Evolutionary conservation across 2,329 filamentous ascomycete genomes (phyloP), one percentile per base, ranked within the genome.

Genomic region (Aspergillus persii): DNA sequence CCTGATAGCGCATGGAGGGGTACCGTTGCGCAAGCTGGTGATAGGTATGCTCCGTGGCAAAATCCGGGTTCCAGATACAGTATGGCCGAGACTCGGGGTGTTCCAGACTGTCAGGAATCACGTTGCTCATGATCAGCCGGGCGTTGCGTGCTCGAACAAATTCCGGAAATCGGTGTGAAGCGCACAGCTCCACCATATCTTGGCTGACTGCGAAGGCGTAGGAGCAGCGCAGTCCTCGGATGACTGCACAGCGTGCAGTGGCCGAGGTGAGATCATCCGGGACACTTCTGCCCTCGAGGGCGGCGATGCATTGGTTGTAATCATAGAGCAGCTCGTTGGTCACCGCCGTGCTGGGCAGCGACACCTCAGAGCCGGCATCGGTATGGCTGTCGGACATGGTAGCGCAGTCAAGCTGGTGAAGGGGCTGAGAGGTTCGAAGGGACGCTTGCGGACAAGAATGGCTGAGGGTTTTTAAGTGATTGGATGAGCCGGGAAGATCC

Each of bases 11-110:
- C 60, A 66, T 61, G 4, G 53, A 63, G 39, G 74, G 74, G 60
- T 71, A 78, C 1, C 57, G 60, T 1, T 41, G 12, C 4, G 65
- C 71, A n/a, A 80, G 58, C 1, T 65, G 48, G 2, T 75, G 70
- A 27, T 76, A 74, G 0, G 74, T 79, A 1, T 73, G 69, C 57
- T 79, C 74, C 0, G 56, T 61, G 1, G 77, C 71, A 0, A 72
- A 30, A 1, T 77, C 69, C 0, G 77, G 78, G 60, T 77, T 61
- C 76, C 76, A 80, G 50, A 80, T 77, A 57, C 77, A 80, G 62
- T 80, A 80, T 0, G 75, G 77, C 15, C 69, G 50, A 1, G 66
- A 58, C 3, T 69, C 62, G 5, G 64, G 57, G 12, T 62, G 47
- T 3, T 59, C 53, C 29, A 69, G 59, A 18, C 59, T 46, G 11